Base-by-base conservation (phyloP, 768 basidiomycete species). In the Macrolepiota albuminosa region DNA sequence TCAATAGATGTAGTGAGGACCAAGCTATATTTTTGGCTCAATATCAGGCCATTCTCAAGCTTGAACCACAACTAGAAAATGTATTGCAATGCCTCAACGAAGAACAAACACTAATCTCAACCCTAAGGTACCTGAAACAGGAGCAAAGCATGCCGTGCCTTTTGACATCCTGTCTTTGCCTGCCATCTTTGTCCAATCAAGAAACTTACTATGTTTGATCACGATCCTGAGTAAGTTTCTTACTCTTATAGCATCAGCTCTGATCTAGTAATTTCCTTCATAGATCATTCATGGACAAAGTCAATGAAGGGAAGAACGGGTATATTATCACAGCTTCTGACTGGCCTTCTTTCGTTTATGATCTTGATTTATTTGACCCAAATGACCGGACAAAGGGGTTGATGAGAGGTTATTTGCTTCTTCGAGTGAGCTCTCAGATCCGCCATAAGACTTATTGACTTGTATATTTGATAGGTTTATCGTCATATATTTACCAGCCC, bases 11-110 rank as follows among this genome's bases (percentile, higher is more conserved):
- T 8, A 43, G 42, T 43, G 18, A 43, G 6, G 18, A 21, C 21
- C 21, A 21, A 21, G 21, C 21, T 21, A 21, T 21, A n/a, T 6
- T 43, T 21, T 21, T 21, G 21, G 21, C 42, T 13, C 16, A 48
- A 1, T 48, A 49, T 14, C 29, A 49, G 6, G 31, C 31, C 8
- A 49, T 49, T 9, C 16, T 49, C 0, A 49, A 49, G 8, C 16
- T 49, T 33, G 31, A 18, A 16, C 48, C 31, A 18, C 10, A 31
- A 9, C 18, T 33, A n/a, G 7, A 47, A 14, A 26, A 47, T 48
- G 5, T 3, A 72, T 73, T 0, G 73, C 29, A 29, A 14, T 24
- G 16, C 39, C 58, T 65, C 4, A 72, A 74, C 0, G 73, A 8
- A 40, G 3, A 10, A 42, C 18, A 33, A 29, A 57, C 7, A n/a